Evolutionary conservation across 441 rosid genomes (phyloP).

Genomic region (Metrosideros polymorpha): DNA sequence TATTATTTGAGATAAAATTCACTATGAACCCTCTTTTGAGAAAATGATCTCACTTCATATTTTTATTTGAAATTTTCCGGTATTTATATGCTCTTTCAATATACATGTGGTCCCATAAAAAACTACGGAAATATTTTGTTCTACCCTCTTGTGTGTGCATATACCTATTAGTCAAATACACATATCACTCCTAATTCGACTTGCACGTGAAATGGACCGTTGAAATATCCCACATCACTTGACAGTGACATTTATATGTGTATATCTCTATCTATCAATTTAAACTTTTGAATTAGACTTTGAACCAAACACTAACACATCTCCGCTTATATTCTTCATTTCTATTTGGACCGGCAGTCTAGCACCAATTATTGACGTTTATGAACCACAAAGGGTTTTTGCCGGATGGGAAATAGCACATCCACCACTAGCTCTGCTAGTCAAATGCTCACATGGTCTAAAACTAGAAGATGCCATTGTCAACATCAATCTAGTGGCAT

Average conservation of each 20-base stretch:
- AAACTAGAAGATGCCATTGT: background rate
- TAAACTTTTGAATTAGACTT: background rate
- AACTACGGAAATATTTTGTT: background rate
- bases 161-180: background rate
- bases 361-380: background rate
- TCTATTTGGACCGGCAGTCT: background rate
- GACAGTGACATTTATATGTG: rapidly evolving
- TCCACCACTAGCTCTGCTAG: background rate
- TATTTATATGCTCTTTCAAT: too few species aligned
- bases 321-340: background rate
- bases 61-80: too few species aligned
- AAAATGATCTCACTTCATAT: too few species aligned
- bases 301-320: background rate
- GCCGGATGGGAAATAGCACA: background rate
- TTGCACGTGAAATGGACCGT: background rate
- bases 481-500: too few species aligned
- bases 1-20: too few species aligned
- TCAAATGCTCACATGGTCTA: background rate
- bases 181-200: background rate
- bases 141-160: rapidly evolving
- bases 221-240: background rate
- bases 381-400: background rate
- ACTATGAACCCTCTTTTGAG: too few species aligned
- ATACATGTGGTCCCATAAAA: too few species aligned
- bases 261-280: background rate